Base-by-base conservation (phyloP, 2,329 filamentous ascomycete species). In the Diaporthe batatas region DNA sequence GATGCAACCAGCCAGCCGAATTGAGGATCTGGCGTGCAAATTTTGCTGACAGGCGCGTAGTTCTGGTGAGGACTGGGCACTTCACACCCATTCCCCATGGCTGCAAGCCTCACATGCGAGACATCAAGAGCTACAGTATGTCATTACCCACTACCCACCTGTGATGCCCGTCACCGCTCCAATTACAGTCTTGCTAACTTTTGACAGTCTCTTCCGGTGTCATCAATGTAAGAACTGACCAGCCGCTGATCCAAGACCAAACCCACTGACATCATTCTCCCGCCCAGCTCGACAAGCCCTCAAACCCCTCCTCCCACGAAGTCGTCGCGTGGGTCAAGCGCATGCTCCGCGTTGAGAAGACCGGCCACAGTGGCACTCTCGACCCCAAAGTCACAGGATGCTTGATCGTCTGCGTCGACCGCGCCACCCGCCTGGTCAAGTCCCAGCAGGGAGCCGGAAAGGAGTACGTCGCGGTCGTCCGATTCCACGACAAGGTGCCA, bases 301-400 rank as follows among this genome's bases (percentile, higher is more conserved):
- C 95, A 69, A 99, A 99, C 87, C 96, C 96, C 70, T 98, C 95
- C 77, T 96, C 93, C 80, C 96, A 99, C 89, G 96, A 99, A 88
- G 96, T 99, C 77, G 96, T 99, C 81, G 96, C 96, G 77, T 99
- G 96, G 96, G 93, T 98, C 79, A 99, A 99, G 92, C 92, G 96
- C 79, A 98, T 98, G 80, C 89, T 99, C 72, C 92, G 93, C 81
- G 92, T 93, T 76, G 96, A 99, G 82, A 98, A 98, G 87, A 99
- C 96, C 75, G 96, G 96, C 78, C 96, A 99, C 90, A 98, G 95
- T 78, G 96, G 96, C 83, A 99, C 96, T 75, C 93, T 99, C 79
- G 96, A 99, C 83, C 96, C 96, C 81, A 98, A 98, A 86, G 96
- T 99, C 81, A 99, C 95, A 64, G 95, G 95, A 79, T 98, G 95